Percentiles rank a stretch among this genome's conserved stretches.
phyloP scores from a whole-genome alignment of 108 stramenopile species.

The Mediolabrus comicus region DNA sequence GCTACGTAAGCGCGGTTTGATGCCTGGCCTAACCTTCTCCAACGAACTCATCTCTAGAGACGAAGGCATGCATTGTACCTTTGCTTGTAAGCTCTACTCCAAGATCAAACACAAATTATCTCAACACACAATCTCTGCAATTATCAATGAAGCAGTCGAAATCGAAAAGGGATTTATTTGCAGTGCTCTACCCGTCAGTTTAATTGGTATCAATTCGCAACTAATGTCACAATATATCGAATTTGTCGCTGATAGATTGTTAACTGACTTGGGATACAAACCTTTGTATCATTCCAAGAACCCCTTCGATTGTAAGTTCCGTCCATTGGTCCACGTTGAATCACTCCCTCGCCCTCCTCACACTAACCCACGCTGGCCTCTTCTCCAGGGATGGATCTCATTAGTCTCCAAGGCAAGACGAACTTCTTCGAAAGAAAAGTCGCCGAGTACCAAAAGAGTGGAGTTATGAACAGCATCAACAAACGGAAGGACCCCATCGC shows the following conservation, averaged over 20 bases:
- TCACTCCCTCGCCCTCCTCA: too few relatives aligned
- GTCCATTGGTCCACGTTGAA: too few relatives aligned
- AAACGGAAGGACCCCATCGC: too few relatives aligned
- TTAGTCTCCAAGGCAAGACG: constrained; percentile 94
- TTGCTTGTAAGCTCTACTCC: constrained; percentile 94
- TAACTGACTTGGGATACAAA: constrained; percentile 74
- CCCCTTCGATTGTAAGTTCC: constrained; percentile 86
- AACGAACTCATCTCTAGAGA: constrained; percentile 93
- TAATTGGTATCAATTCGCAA: constrained; percentile 91
- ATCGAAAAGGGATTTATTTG: constrained; percentile 90
- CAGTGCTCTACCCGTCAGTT: constrained; percentile 86
- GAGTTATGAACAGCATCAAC: constrained; percentile 89
- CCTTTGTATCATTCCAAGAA: constrained; percentile 81
- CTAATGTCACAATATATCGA: constrained; percentile 93
- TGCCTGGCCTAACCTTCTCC: constrained; percentile 90
- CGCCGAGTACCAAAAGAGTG: constrained; percentile 96
- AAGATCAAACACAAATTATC: constrained; percentile 84
- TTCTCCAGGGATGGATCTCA: constrained; percentile 88
- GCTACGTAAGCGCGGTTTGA: constrained; percentile 89
- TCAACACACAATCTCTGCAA: constrained; percentile 67
- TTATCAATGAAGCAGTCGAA: constrained; percentile 89
- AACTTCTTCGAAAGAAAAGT: constrained; percentile 99
- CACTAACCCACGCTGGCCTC: too few relatives aligned
- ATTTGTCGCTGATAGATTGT: constrained; percentile 88
- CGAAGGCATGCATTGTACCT: constrained; percentile 94